Percentiles rank a stretch among this genome's conserved stretches.
These are phyloP conservation scores for Paracamarosporium sp. DNA, from an alignment of 2,329 filamentous ascomycete species.

Conservation along the genomic window DNA sequence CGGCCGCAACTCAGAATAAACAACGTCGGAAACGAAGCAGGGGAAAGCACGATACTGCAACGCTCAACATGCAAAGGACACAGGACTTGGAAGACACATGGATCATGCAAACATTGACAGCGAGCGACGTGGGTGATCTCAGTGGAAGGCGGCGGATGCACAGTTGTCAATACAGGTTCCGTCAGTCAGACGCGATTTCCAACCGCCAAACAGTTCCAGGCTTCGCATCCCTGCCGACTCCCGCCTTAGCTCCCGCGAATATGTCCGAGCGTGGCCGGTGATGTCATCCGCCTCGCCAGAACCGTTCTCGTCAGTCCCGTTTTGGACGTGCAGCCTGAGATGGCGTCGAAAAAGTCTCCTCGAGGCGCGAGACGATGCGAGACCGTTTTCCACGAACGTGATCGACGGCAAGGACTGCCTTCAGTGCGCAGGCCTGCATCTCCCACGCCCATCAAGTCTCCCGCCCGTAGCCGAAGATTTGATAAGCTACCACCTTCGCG, in stretches of 20 bases:
- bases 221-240: slow-evolving; percentile 8
- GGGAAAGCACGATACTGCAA: neutral
- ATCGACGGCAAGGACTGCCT: neutral
- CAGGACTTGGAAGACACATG: neutral
- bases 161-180: neutral
- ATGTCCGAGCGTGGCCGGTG: slow-evolving; percentile 6
- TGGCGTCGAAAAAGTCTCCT: neutral
- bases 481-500: slow-evolving; percentile 26
- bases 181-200: slow-evolving; percentile 12
- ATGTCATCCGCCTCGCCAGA: slow-evolving; percentile 13
- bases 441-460: neutral
- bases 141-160: slow-evolving; percentile 4
- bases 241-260: slow-evolving; percentile 5
- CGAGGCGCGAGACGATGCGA: neutral
- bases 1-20: neutral
- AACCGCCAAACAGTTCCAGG: slow-evolving; percentile 16
- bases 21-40: neutral
- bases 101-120: neutral
- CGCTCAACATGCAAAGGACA: neutral
- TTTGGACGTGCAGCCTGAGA: neutral
- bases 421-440: neutral
- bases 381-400: neutral
- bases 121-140: neutral
- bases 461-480: neutral
- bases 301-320: neutral